Conservation (phyloP, 352 stramenopile genomes). For the Phytophthora kernoviae region DNA sequence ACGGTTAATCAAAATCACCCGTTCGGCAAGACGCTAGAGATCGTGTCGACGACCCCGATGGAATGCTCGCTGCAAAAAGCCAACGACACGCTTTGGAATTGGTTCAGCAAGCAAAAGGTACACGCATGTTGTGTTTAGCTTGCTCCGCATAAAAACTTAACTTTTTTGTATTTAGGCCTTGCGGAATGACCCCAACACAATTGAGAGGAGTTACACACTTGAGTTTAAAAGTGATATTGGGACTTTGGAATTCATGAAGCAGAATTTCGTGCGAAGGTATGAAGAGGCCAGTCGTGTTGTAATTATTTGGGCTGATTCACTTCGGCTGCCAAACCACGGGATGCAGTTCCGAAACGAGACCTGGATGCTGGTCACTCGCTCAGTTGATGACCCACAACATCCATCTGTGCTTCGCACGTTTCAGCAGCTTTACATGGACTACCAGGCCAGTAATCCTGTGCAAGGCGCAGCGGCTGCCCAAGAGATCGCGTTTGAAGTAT, state of each 20-base stretch:
- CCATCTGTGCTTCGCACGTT: slow-evolving; percentile 20
- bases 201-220: slow-evolving; percentile 28
- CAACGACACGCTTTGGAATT: slow-evolving; percentile 23
- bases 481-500: slow-evolving; percentile 15
- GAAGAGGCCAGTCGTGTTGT: slow-evolving; percentile 30
- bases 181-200: slow-evolving; percentile 16
- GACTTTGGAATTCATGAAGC: slow-evolving; percentile 21
- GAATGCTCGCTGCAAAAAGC: slow-evolving; percentile 17
- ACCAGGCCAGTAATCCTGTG: background rate
- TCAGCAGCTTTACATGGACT: slow-evolving; percentile 22
- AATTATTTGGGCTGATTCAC: slow-evolving; percentile 22
- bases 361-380: slow-evolving; percentile 27
- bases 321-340: slow-evolving; percentile 22
- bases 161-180: slow-evolving; percentile 10
- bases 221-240: slow-evolving; percentile 22
- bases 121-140: background rate
- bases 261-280: slow-evolving; percentile 32
- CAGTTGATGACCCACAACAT: slow-evolving; percentile 7
- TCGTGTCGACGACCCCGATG: slow-evolving; percentile 30
- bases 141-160: too few relatives aligned
- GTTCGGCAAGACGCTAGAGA: slow-evolving; percentile 23
- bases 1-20: slow-evolving; percentile 11
- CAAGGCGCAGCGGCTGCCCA: background rate
- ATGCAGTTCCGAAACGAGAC: slow-evolving; percentile 29
- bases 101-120: slow-evolving; percentile 14